phyloP scores from a whole-genome alignment of 1,284 basidiomycete genomes.

The Acaromyces ingoldii region DNA sequence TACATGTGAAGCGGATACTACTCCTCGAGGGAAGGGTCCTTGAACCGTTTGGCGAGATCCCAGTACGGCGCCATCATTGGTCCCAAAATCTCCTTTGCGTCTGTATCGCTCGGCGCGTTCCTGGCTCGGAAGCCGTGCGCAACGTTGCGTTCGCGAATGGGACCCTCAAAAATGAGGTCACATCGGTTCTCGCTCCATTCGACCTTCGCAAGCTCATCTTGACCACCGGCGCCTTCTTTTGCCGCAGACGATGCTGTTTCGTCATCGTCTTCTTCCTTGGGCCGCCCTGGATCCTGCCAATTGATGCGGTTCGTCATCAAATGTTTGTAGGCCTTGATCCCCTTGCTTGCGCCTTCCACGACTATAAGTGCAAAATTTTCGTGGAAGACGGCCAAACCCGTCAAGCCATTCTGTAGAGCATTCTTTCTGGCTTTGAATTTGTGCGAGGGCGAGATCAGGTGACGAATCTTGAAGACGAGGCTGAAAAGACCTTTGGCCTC shows the following conservation, averaged over 20 bases:
- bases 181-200: conserved; percentile 78
- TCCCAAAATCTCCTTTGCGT: conserved; percentile 79
- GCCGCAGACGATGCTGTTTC: background rate
- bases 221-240: background rate
- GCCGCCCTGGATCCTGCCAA: conserved; percentile 86
- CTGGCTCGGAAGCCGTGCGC: conserved; percentile 66
- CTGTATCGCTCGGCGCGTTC: conserved; percentile 61
- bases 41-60: conserved; percentile 78
- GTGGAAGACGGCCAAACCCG: conserved; percentile 83
- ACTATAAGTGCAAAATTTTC: conserved; percentile 83
- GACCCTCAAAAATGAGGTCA: conserved; percentile 87
- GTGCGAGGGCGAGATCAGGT: conserved; percentile 83
- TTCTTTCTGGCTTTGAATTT: conserved; percentile 95
- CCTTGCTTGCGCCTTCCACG: conserved; percentile 84
- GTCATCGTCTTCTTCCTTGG: conserved; percentile 61
- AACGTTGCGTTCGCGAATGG: conserved; percentile 65
- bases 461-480: conserved; percentile 76
- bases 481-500: conserved; percentile 81
- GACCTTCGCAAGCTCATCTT: conserved; percentile 37
- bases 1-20: too few relatives aligned
- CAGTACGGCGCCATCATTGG: conserved; percentile 78
- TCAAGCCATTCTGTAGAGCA: conserved; percentile 81
- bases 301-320: conserved; percentile 83
- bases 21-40: too few relatives aligned
- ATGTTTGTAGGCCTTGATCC: conserved; percentile 79